Base-by-base conservation (phyloP, 169 alveolate species). In the Cryptosporidium felis region DNA sequence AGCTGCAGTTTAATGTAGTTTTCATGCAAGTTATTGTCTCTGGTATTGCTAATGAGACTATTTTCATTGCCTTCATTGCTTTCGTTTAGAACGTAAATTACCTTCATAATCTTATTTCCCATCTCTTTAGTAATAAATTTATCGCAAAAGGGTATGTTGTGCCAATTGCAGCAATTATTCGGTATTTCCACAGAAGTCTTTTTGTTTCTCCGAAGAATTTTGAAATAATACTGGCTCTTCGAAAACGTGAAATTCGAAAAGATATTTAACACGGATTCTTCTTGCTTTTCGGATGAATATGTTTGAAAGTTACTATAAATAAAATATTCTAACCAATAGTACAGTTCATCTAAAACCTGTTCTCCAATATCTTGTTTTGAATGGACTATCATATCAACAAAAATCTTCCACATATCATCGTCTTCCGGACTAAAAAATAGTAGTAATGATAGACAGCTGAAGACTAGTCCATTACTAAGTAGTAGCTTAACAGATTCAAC, bases 281-380 rank as follows among this genome's bases (percentile, higher is more conserved):
- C 62, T n/a, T n/a, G n/a, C n/a, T n/a, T n/a, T n/a, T n/a, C n/a
- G n/a, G n/a, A n/a, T n/a, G n/a, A n/a, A n/a, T n/a, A n/a, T 2
- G 45, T 12, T 16, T 5, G 18, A 30, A 47, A 45, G 10, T 46
- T 38, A 44, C 34, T 65, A 12, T 16, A 45, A 4, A 65, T 14
- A 44, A 65, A 53, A 38, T 51, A 74, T 21, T 74, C 63, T 38
- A 18, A 49, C 85, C 85, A 74, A 56, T 12, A 53, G 16, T 53
- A 6, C 12, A 74, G 42, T 28, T 53, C 41, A 18, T 74, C 44
- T 28, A 53, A 10, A n/a, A n/a, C n/a, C 4, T 56, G 36, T 12
- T 56, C 23, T 18, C 21, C 0, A 16, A 53, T 18, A 9, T 8
- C 0, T 23, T 28, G 34, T 4, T 53, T 40, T 36, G 5, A 36